phyloP scores from a whole-genome alignment of 129 eudicot genomes.

The Artemisia tridentata region DNA sequence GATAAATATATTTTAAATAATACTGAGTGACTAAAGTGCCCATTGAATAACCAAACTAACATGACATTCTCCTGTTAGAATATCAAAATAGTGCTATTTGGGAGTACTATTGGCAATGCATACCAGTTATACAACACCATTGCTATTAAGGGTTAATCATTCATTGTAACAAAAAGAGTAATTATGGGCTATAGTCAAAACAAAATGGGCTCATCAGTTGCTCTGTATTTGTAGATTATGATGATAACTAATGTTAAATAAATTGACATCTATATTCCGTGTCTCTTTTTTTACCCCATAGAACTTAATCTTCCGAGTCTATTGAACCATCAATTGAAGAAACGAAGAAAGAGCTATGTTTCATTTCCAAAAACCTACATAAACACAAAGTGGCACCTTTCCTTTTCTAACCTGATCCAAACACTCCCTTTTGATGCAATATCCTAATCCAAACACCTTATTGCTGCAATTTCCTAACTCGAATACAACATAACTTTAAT shows the following conservation, averaged over 20 bases:
- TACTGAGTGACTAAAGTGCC: background rate
- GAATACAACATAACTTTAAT: too few relatives aligned
- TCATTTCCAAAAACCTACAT: slow-evolving; percentile 77
- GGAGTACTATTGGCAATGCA: slow-evolving; percentile 7
- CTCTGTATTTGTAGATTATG: slow-evolving; percentile 15
- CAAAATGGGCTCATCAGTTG: slow-evolving; percentile 25
- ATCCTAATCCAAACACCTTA: too few relatives aligned
- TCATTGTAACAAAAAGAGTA: slow-evolving; percentile 13
- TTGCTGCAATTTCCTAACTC: too few relatives aligned
- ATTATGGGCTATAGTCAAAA: slow-evolving; percentile 25
- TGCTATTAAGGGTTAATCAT: slow-evolving; percentile 22
- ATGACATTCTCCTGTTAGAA: too few relatives aligned
- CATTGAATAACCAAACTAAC: background rate
- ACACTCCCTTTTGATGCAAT: too few relatives aligned
- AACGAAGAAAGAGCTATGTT: slow-evolving; percentile 62
- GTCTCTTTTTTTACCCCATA: slow-evolving; percentile 36
- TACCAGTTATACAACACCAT: slow-evolving; percentile 25
- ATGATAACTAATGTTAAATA: too few relatives aligned
- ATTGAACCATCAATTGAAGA: slow-evolving; percentile 48
- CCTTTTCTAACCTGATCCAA: too few relatives aligned
- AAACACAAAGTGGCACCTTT: slow-evolving; percentile 8
- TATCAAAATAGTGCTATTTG: slow-evolving; percentile 6
- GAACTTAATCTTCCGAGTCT: slow-evolving; percentile 45
- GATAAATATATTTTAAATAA: background rate
- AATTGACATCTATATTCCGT: slow-evolving; percentile 3